Base-by-base conservation (phyloP, 1,139 yeast genomes). In the Spencermartinsiella ligniputridi region DNA sequence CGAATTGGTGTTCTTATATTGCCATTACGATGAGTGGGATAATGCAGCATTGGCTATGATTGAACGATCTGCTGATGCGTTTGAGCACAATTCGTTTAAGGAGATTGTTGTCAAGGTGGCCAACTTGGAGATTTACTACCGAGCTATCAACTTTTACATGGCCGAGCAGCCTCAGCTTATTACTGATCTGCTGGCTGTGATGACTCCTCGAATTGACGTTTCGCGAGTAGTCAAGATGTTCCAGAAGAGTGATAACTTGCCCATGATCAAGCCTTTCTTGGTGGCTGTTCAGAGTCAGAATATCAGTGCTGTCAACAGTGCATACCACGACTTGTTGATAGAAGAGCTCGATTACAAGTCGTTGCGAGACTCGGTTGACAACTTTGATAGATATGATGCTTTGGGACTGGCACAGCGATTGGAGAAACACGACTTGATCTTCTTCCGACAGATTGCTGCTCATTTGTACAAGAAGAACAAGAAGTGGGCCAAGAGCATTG, bases 21-120 rank as follows among this genome's bases (percentile, higher is more conserved):
- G 97, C 63, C 99, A 92, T 67, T 92, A 92, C 65, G 98, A 92
- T 66, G 98, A 94, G 72, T 94, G 97, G 96, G 99, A 94, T 69
- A 92, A 92, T 66, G 98, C 98, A 51, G 92, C 97, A 35, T 76
- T 92, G 66, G 83, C 97, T n/a, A 88, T 92, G 92, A 92, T 92
- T 74, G 96, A 92, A 66, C 89, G 81, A 64, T 83, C 96, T 3
- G 89, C 94, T 51, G 86, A 85, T 57, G 92, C 96, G 15, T 90
- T 92, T 63, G 98, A 94, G 58, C 98, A 92, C 66, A 71, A 81
- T 34, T 85, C 95, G 40, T 92, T 94, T 75, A 92, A 92, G 73
- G 97, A 92, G 64, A 82, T 92, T 47, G 75, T 94, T 55, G 96
- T 88, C 54, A 92, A 92, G 74, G 97, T 90, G 49, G 87, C 97